Evolutionary conservation across 306 rosid genomes (phyloP).

Genomic region (Delonix regia): DNA sequence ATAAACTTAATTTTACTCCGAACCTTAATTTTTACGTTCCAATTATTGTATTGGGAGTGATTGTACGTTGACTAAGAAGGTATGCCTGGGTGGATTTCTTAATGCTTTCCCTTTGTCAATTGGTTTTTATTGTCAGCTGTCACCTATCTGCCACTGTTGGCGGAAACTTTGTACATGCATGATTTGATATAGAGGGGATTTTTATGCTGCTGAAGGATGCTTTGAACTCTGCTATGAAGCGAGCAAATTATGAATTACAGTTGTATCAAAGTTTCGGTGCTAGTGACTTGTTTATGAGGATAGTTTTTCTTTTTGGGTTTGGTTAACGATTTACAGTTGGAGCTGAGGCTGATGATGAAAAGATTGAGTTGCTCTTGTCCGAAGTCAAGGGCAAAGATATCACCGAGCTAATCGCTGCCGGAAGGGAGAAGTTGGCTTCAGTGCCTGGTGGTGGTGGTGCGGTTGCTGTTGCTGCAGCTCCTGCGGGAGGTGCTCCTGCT

Average conservation of each 20-base stretch:
- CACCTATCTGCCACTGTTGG: neutral
- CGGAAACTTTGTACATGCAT: neutral
- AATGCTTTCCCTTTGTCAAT: neutral
- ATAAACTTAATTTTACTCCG: neutral
- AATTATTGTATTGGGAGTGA: neutral
- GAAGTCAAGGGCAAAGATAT: constrained; percentile 67
- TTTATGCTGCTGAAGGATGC: neutral
- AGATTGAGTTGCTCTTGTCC: constrained; percentile 54
- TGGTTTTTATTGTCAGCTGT: neutral
- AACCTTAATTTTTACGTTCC: neutral
- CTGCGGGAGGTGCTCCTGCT: constrained; percentile 45
- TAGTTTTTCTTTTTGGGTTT: neutral
- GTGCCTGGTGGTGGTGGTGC: constrained; percentile 71
- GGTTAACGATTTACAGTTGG: constrained; percentile 54
- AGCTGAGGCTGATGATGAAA: constrained; percentile 56
- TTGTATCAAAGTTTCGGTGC: neutral
- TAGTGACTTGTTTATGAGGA: neutral
- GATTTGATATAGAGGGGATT: neutral
- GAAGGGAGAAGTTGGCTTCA: constrained; percentile 70
- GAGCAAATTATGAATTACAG: neutral
- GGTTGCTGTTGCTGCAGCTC: constrained; percentile 51
- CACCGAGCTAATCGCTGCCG: constrained; percentile 66
- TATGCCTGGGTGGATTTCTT: neutral
- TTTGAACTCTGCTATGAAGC: neutral
- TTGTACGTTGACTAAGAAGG: neutral